Base-by-base conservation (phyloP, 371 early-diverging fungal genomes). In the Cokeromyces recurvatus region DNA sequence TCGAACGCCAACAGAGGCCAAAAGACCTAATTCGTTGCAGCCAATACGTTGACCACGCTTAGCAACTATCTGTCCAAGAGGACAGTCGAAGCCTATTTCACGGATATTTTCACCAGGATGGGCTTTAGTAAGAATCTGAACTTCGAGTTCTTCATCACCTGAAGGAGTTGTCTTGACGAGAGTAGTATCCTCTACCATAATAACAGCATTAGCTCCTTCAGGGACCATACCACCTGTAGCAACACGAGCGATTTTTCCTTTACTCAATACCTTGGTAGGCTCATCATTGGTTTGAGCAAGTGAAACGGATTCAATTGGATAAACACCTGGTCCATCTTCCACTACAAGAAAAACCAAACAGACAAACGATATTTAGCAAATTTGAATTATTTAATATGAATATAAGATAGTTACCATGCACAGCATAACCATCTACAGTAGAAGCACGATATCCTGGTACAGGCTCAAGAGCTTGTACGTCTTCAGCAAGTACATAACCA, bases 371-470 rank as follows among this genome's bases (percentile, higher is more conserved):
- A 27, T 38, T 31, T 25, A 21, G 15, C n/a, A n/a, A n/a, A n/a
- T n/a, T n/a, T n/a, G n/a, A n/a, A n/a, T n/a, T n/a, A n/a, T n/a
- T n/a, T n/a, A n/a, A n/a, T n/a, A n/a, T n/a, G n/a, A n/a, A n/a
- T n/a, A n/a, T n/a, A n/a, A n/a, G n/a, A n/a, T n/a, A n/a, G n/a
- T 46, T 81, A 86, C 87, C 77, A 51, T 84, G 61, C 17, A 94
- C 89, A 6, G 95, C 94, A 65, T 96, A 96, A 2, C 97, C 97
- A 67, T 96, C 97, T 16, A 96, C 85, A 16, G 91, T 79, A 0
- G 92, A 87, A 4, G 94, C 95, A 0, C 85, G 78, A 50, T 87
- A 94, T 3, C 76, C 89, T 10, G 97, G 97, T 1, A 94, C 92
- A 43, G 82, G 70, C 43, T 90, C 90, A 5, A 55, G 48, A 0